Base-by-base conservation (phyloP, 441 rosid genomes). In the Populus tomentosa region DNA sequence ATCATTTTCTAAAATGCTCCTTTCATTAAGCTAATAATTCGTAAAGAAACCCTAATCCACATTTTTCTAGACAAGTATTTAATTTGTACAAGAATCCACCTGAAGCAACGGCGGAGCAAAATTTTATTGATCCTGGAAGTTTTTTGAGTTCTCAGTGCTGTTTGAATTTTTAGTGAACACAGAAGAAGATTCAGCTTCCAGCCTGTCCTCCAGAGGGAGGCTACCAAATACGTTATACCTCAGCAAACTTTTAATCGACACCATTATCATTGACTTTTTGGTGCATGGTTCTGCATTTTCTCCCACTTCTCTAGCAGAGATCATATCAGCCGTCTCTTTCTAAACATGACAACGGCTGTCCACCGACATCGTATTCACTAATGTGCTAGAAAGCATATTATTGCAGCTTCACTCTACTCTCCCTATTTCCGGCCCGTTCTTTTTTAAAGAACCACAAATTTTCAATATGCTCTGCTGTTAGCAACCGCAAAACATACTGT, bases 241-340 rank as follows among this genome's bases (percentile, higher is more conserved):
- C 67, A 4, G 33, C 67, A 24, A 28, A 64, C 14, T 64, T 23
- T 11, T 14, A 64, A 64, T 64, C 67, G 5, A 23, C 33, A 23
- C 32, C 67, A 7, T 24, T 64, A 28, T 64, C 30, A 64, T 64
- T 64, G 67, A 64, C 67, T 24, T 24, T 64, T 64, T 26, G 18
- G 13, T 64, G 67, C 18, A 23, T 28, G 13, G 16, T 24, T 71
- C 30, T 46, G 64, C 28, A 35, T 67, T n/a, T 20, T 5, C 5
- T 42, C 50, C 50, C 70, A 75, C 71, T 72, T 18, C n/a, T 24
- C 76, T 53, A 16, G 38, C 69, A 66, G 75, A 67, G 64, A 24
- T 16, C 36, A 67, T 53, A 72, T 62, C 78, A 53, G 61, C 61
- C 61, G 61, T 18, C 61, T 53, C 7, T 53, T 16, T 53, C 21